A percentile compares a stretch with the other conserved stretches of the same genome.
phyloP scores from a whole-genome alignment of 2,329 filamentous ascomycete genomes.

The Xylariaceae sp. region DNA sequence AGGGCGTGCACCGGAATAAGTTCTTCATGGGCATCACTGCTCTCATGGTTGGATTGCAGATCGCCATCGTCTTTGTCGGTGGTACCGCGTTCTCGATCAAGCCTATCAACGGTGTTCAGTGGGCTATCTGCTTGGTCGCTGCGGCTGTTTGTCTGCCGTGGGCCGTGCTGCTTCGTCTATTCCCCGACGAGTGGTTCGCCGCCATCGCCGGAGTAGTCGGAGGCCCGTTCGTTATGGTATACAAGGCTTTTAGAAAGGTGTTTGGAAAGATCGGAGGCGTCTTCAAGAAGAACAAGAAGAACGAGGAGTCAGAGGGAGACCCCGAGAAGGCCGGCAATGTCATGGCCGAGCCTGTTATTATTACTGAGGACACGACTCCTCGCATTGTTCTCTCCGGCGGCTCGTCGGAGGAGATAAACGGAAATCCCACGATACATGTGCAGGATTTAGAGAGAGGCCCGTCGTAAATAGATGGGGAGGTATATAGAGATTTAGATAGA shows the following conservation, averaged over 20 bases:
- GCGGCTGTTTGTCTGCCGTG: slow-evolving; percentile 46
- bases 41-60: slow-evolving; percentile 53
- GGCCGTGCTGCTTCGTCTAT: slow-evolving; percentile 44
- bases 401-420: slow-evolving; percentile 1
- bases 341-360: not conserved
- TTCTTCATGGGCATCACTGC: slow-evolving; percentile 54
- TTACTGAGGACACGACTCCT: slow-evolving; percentile 16
- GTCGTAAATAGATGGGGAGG: slow-evolving; percentile 4
- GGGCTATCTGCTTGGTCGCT: slow-evolving; percentile 49
- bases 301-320: not conserved
- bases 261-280: slow-evolving; percentile 21
- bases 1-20: slow-evolving; percentile 50
- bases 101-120: slow-evolving; percentile 45
- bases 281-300: slow-evolving; percentile 19
- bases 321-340: slow-evolving; percentile 8
- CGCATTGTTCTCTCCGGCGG: slow-evolving; percentile 26
- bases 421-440: slow-evolving; percentile 24
- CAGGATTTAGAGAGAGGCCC: slow-evolving; percentile 26
- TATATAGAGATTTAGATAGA: not conserved
- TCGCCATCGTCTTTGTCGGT: slow-evolving; percentile 54
- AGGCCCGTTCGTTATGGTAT: slow-evolving; percentile 29
- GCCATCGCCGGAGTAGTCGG: slow-evolving; percentile 29
- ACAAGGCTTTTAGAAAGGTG: slow-evolving; percentile 20
- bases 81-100: slow-evolving; percentile 49
- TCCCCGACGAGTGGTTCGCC: slow-evolving; percentile 43